phyloP scores from a whole-genome alignment of 768 basidiomycete species.

The Boletus coccyginus region DNA sequence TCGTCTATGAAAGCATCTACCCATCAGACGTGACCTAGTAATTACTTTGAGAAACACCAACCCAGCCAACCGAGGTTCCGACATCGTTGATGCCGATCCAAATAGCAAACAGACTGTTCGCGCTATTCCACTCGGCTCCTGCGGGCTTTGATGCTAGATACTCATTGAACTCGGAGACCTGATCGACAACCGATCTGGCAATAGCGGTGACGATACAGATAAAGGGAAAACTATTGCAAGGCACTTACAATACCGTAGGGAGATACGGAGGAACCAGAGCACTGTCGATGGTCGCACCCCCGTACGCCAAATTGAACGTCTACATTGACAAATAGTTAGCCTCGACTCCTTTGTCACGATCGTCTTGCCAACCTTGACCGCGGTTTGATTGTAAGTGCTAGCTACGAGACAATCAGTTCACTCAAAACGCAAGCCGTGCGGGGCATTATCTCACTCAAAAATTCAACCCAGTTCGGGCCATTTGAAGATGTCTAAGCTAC shows the following conservation, averaged over 20 bases:
- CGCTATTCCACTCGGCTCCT: conserved; percentile 52
- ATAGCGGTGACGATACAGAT: neutral
- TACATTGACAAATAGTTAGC: conserved; percentile 19
- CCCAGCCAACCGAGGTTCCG: conserved; percentile 16
- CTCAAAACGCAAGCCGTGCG: neutral
- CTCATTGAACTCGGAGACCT: conserved; percentile 57
- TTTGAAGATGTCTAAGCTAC: conserved; percentile 50
- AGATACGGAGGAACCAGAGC: conserved; percentile 52
- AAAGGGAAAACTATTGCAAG: neutral
- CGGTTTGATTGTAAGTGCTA: conserved; percentile 53
- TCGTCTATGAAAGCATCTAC: conserved; percentile 14
- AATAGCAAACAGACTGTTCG: conserved; percentile 59
- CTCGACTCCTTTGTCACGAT: neutral
- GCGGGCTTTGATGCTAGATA: conserved; percentile 47
- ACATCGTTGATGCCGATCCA: conserved; percentile 76
- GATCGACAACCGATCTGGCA: conserved; percentile 39
- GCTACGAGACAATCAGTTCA: conserved; percentile 30
- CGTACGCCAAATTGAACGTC: conserved; percentile 66
- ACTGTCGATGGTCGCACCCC: conserved; percentile 64
- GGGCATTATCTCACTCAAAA: conserved; percentile 39
- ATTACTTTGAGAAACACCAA: neutral
- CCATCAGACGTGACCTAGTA: neutral
- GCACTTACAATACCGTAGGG: conserved; percentile 51
- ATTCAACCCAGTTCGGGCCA: conserved; percentile 62
- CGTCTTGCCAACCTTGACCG: conserved; percentile 40